Evolutionary conservation across 2,329 filamentous ascomycete genomes (phyloP).

Genomic region (Colletotrichum orbiculare): DNA sequence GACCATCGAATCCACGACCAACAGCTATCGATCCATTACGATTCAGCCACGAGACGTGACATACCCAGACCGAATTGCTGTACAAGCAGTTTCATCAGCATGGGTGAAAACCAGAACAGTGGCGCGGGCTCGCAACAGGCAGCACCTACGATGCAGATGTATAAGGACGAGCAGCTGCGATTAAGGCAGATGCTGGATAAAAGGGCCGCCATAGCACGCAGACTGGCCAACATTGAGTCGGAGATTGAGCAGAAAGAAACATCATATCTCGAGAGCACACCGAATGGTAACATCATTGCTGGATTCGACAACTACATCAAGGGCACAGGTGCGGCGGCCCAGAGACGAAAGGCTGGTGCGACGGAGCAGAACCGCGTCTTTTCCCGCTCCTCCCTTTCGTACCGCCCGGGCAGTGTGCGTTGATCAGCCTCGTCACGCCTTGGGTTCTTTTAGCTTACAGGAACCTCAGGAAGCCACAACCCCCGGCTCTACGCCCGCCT

Average conservation of each 20-base stretch:
- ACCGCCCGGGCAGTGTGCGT: slow-evolving; percentile 53
- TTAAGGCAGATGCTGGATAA: slow-evolving; percentile 61
- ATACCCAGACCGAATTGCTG: no score
- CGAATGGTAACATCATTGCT: slow-evolving; percentile 92
- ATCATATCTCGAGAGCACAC: slow-evolving; percentile 90
- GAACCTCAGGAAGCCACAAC: slow-evolving; percentile 54
- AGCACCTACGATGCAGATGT: slow-evolving; percentile 56
- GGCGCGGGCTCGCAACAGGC: slow-evolving; percentile 38
- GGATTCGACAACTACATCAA: slow-evolving; percentile 99
- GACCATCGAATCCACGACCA: slow-evolving; percentile 14
- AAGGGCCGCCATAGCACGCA: slow-evolving; percentile 46
- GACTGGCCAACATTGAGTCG: slow-evolving; percentile 69
- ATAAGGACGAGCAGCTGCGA: slow-evolving; percentile 61
- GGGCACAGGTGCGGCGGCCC: slow-evolving; percentile 74
- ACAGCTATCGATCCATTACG: slow-evolving; percentile 8
- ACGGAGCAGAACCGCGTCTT: slow-evolving; percentile 81
- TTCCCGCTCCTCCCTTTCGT: slow-evolving; percentile 72
- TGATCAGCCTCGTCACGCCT: background rate
- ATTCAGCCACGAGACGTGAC: no score
- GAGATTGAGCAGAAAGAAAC: slow-evolving; percentile 86
- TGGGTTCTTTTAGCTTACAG: slow-evolving; percentile 2
- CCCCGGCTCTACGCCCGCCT: slow-evolving; percentile 56
- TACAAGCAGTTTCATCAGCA: slow-evolving; percentile 6
- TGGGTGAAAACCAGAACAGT: slow-evolving; percentile 35
- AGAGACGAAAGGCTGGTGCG: slow-evolving; percentile 72